These are phyloP conservation scores for Draba incana DNA, from an alignment of 345 rosid genomes.

Conservation along the genomic window DNA sequence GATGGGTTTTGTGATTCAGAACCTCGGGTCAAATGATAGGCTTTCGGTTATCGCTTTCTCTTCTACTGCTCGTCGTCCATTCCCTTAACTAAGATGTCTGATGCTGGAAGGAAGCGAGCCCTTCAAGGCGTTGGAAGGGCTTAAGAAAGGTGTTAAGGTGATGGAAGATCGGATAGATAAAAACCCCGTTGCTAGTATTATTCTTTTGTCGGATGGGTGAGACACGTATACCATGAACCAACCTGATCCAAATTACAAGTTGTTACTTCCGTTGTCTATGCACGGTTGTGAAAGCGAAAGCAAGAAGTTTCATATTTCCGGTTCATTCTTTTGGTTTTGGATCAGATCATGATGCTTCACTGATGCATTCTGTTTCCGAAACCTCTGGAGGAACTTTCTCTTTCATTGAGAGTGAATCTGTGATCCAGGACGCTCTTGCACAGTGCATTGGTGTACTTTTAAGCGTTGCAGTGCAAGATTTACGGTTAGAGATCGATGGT, in stretches of 20 bases:
- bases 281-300: conserved; percentile 53
- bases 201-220: conserved; percentile 90
- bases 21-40: conserved; percentile 84
- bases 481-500: conserved; percentile 68
- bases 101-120: conserved; percentile 72
- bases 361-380: conserved; percentile 92
- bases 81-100: conserved; percentile 81
- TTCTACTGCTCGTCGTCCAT: conserved; percentile 87
- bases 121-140: conserved; percentile 96
- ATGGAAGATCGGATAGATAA: conserved; percentile 82
- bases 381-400: conserved; percentile 94
- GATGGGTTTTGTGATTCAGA: conserved; percentile 98
- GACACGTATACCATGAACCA: conserved; percentile 75
- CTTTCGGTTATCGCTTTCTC: conserved; percentile 98
- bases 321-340: conserved; percentile 97
- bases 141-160: conserved; percentile 87
- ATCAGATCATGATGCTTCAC: conserved; percentile 87
- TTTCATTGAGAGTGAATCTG: conserved; percentile 84
- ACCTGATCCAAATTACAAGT: conserved; percentile 60
- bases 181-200: conserved; percentile 87
- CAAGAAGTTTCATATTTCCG: conserved; percentile 59
- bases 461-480: conserved; percentile 91
- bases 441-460: conserved; percentile 97
- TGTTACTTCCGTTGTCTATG: conserved; percentile 69
- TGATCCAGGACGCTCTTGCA: conserved; percentile 96